Evolutionary conservation across 1,284 basidiomycete species (phyloP).

Genomic region (Malassezia sp.): DNA sequence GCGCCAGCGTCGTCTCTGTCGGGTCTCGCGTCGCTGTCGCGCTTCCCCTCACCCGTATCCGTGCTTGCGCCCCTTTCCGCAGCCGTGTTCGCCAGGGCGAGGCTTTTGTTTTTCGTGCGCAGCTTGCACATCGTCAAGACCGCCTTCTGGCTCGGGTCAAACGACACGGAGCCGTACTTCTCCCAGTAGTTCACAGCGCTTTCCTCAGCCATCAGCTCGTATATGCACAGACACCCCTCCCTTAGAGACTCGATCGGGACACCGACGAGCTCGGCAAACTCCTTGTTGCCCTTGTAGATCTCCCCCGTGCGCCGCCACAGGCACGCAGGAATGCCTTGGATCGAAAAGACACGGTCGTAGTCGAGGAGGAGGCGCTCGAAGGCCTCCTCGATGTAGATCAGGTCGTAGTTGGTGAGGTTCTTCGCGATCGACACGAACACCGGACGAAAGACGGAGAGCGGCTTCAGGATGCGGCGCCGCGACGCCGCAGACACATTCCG

Average conservation of each 20-base stretch:
- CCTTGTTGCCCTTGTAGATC: constrained; percentile 94
- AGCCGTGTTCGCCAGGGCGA: constrained; percentile 11
- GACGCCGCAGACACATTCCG: constrained; percentile 55
- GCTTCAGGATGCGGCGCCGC: constrained; percentile 76
- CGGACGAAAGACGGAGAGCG: constrained; percentile 76
- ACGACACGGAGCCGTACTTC: constrained; percentile 51
- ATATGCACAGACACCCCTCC: constrained; percentile 84
- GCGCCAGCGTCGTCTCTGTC: too few species aligned
- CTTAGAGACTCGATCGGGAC: constrained; percentile 68
- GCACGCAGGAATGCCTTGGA: constrained; percentile 78
- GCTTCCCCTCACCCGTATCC: background rate
- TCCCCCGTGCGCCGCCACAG: constrained; percentile 93
- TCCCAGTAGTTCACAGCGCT: constrained; percentile 96
- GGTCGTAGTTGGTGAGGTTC: constrained; percentile 78
- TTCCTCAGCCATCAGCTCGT: constrained; percentile 66
- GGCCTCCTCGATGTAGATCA: constrained; percentile 75
- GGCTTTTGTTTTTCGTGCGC: constrained; percentile 23
- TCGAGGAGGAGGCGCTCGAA: constrained; percentile 89
- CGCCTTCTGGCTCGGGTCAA: constrained; percentile 68
- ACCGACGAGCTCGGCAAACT: constrained; percentile 78
- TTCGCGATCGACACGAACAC: constrained; percentile 70
- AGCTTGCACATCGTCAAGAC: constrained; percentile 87
- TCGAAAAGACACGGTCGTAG: constrained; percentile 77
- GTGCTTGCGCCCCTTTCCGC: too few species aligned
- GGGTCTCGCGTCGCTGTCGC: too few species aligned